A percentile compares a stretch with the other conserved stretches of the same genome.
Evolutionary conservation across 2,329 filamentous ascomycete genomes (phyloP).

Genomic region (Fusarium armeniacum): DNA sequence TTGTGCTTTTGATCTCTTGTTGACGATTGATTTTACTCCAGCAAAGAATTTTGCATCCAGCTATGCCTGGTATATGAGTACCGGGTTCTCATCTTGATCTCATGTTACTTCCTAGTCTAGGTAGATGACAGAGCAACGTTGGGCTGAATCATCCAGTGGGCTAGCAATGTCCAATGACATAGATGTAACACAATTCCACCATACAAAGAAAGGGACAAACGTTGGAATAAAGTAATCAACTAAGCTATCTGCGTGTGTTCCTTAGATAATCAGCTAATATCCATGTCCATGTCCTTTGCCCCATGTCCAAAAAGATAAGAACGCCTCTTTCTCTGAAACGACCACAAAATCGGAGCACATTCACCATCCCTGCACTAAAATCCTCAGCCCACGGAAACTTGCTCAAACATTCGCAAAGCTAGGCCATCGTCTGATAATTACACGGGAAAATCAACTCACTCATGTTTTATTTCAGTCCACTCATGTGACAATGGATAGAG

Average conservation of each 20-base stretch:
- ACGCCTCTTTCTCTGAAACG: background rate
- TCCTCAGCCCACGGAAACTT: slow-evolving; percentile 42
- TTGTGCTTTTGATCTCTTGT: background rate
- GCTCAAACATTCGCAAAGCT: slow-evolving; percentile 47
- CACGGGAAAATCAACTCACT: slow-evolving; percentile 6
- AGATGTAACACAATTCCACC: background rate
- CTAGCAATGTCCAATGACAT: background rate
- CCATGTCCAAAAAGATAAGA: background rate
- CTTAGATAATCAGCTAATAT: background rate
- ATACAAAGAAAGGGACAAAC: background rate
- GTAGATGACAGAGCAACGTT: background rate
- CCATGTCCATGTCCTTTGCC: background rate
- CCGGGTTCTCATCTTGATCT: background rate
- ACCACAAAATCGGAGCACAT: slow-evolving; percentile 14
- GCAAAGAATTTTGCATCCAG: too few relatives aligned
- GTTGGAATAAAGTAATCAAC: slow-evolving; percentile 15
- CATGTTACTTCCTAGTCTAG: background rate
- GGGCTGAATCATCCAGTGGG: background rate
- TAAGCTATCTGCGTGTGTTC: background rate
- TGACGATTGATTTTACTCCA: background rate
- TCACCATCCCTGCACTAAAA: slow-evolving; percentile 24
- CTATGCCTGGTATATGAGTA: background rate
- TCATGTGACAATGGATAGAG: background rate
- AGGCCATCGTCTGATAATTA: slow-evolving; percentile 24
- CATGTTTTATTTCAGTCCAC: background rate